phyloP scores from a whole-genome alignment of 1,284 basidiomycete species.

The Ustilago loliicola region DNA sequence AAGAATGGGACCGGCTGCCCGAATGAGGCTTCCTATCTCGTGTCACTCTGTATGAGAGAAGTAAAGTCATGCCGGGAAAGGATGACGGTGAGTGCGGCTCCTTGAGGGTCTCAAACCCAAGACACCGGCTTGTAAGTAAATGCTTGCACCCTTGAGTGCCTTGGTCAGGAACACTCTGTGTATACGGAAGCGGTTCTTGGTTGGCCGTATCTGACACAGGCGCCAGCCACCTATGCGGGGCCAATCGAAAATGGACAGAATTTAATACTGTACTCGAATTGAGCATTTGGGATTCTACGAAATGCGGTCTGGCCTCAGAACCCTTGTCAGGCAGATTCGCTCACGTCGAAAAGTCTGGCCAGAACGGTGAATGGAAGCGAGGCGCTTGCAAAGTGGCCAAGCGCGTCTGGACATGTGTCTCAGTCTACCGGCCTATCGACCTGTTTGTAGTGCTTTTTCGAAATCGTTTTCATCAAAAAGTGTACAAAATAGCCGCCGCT shows the following conservation, averaged over 20 bases:
- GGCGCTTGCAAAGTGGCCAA: neutral
- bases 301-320: conserved; percentile 5
- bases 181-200: neutral
- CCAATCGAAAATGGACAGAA: neutral
- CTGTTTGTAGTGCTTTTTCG: neutral
- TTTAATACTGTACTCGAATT: too few species aligned
- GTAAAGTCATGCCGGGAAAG: neutral
- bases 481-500: conserved; percentile 5
- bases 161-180: too few species aligned
- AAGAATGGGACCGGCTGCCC: neutral
- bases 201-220: conserved; percentile 13
- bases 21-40: too few species aligned
- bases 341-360: conserved; percentile 12
- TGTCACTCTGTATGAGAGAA: neutral
- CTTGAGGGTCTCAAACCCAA: conserved; percentile 8
- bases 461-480: too few species aligned
- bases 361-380: neutral
- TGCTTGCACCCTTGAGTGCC: neutral
- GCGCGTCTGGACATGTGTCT: conserved; percentile 19
- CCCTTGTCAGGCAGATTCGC: neutral
- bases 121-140: neutral
- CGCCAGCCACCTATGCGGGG: neutral
- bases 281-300: neutral
- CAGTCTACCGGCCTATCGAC: conserved; percentile 14
- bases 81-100: neutral